phyloP scores from a whole-genome alignment of 75 land plant species.

The Adiantum capillusveneris region DNA sequence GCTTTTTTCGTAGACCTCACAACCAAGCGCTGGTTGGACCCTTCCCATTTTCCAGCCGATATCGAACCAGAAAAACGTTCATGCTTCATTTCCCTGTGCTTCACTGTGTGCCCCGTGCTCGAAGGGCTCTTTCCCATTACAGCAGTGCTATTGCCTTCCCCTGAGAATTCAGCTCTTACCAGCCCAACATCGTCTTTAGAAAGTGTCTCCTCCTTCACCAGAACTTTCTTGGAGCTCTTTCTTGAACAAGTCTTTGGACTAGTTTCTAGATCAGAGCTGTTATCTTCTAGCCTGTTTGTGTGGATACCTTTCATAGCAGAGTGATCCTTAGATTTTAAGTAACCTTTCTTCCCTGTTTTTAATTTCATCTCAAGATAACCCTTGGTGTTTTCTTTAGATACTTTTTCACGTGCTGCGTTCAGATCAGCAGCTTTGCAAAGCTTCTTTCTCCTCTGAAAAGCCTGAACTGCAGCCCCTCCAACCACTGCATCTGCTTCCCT shows the following conservation, averaged over 20 bases:
- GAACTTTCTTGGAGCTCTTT: too few species aligned
- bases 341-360: neutral
- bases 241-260: too few species aligned
- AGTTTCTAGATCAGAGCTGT: neutral
- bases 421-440: conserved; percentile 2
- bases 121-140: too few species aligned
- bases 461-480: neutral
- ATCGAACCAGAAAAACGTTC: neutral
- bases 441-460: neutral
- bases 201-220: too few species aligned
- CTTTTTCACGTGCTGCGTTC: neutral
- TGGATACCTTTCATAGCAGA: neutral
- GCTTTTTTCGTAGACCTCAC: neutral
- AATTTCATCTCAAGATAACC: neutral
- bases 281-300: neutral
- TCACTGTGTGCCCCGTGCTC: too few species aligned
- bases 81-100: too few species aligned
- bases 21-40: neutral
- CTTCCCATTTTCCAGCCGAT: neutral
- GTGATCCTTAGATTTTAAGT: too few species aligned
- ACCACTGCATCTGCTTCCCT: neutral
- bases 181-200: too few species aligned
- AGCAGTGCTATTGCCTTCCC: neutral
- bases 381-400: neutral
- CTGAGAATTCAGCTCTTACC: neutral